Evolutionary conservation across 2,329 filamentous ascomycete species (phyloP).

Genomic region (Epichloe baconii): DNA sequence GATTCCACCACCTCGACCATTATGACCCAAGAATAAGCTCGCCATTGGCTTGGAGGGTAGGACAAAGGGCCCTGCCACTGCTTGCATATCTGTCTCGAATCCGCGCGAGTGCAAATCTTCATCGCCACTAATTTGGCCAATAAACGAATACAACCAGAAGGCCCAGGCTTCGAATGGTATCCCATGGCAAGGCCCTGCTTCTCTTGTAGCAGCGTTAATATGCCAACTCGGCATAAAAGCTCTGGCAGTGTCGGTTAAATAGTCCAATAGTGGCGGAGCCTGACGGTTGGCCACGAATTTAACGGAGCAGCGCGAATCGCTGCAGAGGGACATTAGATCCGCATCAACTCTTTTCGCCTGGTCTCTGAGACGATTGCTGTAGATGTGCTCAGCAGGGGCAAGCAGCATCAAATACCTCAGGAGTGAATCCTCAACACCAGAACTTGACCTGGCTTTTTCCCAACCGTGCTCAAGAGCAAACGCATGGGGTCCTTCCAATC

Average conservation of each 20-base stretch:
- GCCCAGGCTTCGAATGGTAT: slow-evolving; percentile 26
- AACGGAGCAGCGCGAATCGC: slow-evolving; percentile 20
- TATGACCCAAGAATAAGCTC: slow-evolving; percentile 25
- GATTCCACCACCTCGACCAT: slow-evolving; percentile 21
- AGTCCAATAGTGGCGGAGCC: slow-evolving; percentile 21
- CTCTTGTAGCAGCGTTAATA: slow-evolving; percentile 15
- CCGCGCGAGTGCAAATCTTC: slow-evolving; percentile 17
- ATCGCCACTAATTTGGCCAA: slow-evolving; percentile 25
- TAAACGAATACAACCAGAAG: slow-evolving; percentile 28
- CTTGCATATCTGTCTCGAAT: slow-evolving; percentile 13
- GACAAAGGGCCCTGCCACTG: slow-evolving; percentile 23
- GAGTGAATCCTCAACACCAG: slow-evolving; percentile 19
- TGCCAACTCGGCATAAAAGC: slow-evolving; percentile 18
- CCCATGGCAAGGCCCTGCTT: slow-evolving; percentile 20
- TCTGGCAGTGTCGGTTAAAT: slow-evolving; percentile 21
- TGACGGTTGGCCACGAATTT: slow-evolving; percentile 18
- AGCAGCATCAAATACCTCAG: slow-evolving; percentile 24
- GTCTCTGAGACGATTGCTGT: slow-evolving; percentile 12
- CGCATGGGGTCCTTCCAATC: slow-evolving; percentile 22
- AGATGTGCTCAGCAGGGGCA: slow-evolving; percentile 15
- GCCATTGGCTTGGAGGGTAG: slow-evolving; percentile 26
- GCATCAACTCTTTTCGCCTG: slow-evolving; percentile 21
- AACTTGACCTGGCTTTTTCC: slow-evolving; percentile 15
- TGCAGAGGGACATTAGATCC: slow-evolving; percentile 21
- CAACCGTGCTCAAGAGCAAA: slow-evolving; percentile 19